These are phyloP conservation scores for Aspergillus biplanus DNA, from an alignment of 495 filamentous ascomycete species.

Conservation along the genomic window DNA sequence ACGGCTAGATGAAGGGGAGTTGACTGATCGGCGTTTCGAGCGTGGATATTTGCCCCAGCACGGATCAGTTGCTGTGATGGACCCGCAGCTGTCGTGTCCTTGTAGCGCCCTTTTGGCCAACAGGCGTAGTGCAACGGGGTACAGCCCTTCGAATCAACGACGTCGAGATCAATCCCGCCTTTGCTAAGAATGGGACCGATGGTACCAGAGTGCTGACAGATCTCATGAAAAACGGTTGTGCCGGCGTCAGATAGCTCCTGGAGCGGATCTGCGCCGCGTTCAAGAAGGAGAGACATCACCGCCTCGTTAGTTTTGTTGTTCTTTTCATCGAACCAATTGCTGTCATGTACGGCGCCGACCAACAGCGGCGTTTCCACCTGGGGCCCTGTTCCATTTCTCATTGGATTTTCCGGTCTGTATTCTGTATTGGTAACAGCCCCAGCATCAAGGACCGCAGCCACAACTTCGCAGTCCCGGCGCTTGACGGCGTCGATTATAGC, in stretches of 20 bases:
- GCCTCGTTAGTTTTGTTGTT: neutral
- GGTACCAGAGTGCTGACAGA: neutral
- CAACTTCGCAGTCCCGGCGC: neutral
- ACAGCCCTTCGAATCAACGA: neutral
- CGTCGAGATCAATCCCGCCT: neutral
- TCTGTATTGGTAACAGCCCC: constrained; percentile 25
- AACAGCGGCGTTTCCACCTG: constrained; percentile 8
- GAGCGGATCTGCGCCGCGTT: constrained; percentile 7
- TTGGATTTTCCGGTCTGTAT: constrained; percentile 13
- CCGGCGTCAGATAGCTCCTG: neutral
- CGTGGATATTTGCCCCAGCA: constrained; percentile 11
- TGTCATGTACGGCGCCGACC: constrained; percentile 9
- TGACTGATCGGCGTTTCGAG: constrained; percentile 21
- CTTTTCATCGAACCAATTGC: neutral
- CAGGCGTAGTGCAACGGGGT: constrained; percentile 7
- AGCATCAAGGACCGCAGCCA: constrained; percentile 20
- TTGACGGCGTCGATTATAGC: constrained; percentile 4
- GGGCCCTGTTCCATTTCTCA: neutral
- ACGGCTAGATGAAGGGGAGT: constrained; percentile 32
- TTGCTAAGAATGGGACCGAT: constrained; percentile 2
- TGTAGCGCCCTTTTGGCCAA: neutral
- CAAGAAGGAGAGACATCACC: constrained; percentile 5
- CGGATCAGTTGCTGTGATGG: constrained; percentile 1
- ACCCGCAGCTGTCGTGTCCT: neutral
- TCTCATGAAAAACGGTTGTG: constrained; percentile 10